Evolutionary conservation across 2,329 filamentous ascomycete species (phyloP), one percentile per base, ranked within the genome.

Genomic region (Aspergillus sp.): DNA sequence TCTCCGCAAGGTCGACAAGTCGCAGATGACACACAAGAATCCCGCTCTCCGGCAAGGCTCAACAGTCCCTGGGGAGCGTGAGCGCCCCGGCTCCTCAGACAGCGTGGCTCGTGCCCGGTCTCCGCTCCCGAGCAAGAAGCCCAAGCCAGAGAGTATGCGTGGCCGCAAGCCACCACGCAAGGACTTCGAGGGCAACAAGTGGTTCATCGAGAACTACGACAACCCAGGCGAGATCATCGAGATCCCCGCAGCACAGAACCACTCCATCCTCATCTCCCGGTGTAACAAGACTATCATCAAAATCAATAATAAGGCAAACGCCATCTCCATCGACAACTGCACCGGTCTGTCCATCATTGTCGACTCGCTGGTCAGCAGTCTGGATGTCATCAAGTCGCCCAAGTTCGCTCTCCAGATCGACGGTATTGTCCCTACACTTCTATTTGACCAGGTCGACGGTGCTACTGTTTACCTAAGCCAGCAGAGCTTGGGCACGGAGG

Each of bases 11-110:
- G 93, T 98, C 44, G 91, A 96, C 72, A 86, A 85, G 64, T 93
- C 87, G 46, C 79, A 97, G 69, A 96, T 96, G 91, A 98, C 93
- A 51, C 93, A 98, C 73, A 97, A 97, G 76, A 98, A 98, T 71
- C 93, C 93, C 12, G 82, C 84, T 7, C 76, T 98, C 49, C 84
- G 93, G 53, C 80, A 87, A 20, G 76, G 76, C 51, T 86, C 87
- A 10, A 79, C 81, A 2, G 88, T 91, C 3, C 77, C 86, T 1
- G 37, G 37, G 5, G 76, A 76, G 48, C 72, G 78, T 48, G 76
- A 76, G 49, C 72, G 78, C 49, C 77, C 76, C 46, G 72, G 75
- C 46, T 73, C 73, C 43, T 67, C 70, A 23, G 80, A 78, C 19
- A 77, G 76, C 50, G 74, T 75, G 37, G 49, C 63, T 20, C 80